phyloP scores from a whole-genome alignment of 2,329 filamentous ascomycete species.

The Xylariaceae sp. region DNA sequence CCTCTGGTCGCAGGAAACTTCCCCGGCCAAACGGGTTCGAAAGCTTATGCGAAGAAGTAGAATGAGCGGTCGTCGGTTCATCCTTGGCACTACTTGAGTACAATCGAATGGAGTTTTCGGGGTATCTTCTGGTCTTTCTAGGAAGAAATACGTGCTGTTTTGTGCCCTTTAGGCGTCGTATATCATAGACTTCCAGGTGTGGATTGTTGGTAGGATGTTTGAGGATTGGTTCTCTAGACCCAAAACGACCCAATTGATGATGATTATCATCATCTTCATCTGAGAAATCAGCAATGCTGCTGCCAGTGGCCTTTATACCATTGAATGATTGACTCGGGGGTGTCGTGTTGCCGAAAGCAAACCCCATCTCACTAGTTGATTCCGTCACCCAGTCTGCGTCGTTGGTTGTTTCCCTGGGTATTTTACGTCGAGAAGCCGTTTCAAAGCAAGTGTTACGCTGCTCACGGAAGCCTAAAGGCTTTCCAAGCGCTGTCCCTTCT shows the following conservation, averaged over 20 bases:
- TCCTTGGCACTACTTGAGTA: constrained; percentile 5
- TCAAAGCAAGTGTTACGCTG: neutral
- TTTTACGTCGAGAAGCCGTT: too few relatives aligned
- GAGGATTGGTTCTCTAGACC: constrained; percentile 16
- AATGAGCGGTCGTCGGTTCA: neutral
- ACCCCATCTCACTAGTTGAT: constrained; percentile 25
- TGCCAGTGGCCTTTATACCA: constrained; percentile 28
- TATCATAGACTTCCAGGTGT: constrained; percentile 6
- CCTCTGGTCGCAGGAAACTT: constrained; percentile 5
- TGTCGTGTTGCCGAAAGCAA: constrained; percentile 13
- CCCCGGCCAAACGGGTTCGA: constrained; percentile 15
- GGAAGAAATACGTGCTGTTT: constrained; percentile 13
- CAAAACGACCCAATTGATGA: constrained; percentile 5
- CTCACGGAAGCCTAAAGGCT: neutral
- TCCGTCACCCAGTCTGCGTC: constrained; percentile 37
- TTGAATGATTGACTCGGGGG: neutral
- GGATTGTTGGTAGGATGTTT: constrained; percentile 9
- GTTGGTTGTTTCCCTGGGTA: constrained; percentile 14
- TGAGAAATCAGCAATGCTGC: constrained; percentile 42
- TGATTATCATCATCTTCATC: constrained; percentile 30
- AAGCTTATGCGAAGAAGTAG: constrained; percentile 2
- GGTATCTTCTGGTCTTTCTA: constrained; percentile 10
- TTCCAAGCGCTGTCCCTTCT: neutral
- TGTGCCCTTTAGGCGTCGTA: constrained; percentile 11
- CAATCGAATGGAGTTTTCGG: constrained; percentile 12